These are phyloP conservation scores for Apiotrichum brassicae DNA, from an alignment of 1,284 basidiomycete genomes.

Conservation along the genomic window DNA sequence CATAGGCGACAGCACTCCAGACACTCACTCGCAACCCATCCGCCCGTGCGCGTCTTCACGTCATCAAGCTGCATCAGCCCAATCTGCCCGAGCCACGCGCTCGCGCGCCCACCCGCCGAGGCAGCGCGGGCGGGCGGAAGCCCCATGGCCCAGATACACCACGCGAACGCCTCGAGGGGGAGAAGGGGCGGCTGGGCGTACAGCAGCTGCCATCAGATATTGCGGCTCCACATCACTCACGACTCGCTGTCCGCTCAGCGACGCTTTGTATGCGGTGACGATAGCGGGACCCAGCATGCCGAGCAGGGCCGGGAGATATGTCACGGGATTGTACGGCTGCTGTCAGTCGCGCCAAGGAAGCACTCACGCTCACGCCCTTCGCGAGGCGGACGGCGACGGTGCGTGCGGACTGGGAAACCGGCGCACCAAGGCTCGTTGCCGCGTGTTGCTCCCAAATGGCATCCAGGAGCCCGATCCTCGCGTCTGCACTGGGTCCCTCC, in stretches of 20 bases:
- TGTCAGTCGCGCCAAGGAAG: background rate
- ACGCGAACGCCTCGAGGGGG: slow-evolving; percentile 35
- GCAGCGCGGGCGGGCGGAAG: slow-evolving; percentile 24
- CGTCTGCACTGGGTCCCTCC: background rate
- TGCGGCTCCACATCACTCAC: slow-evolving; percentile 18
- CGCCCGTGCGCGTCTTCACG: slow-evolving; percentile 26
- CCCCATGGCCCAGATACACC: slow-evolving; percentile 37
- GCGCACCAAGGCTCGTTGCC: slow-evolving; percentile 2
- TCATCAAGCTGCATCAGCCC: slow-evolving; percentile 38
- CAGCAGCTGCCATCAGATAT: slow-evolving; percentile 24
- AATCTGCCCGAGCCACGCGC: slow-evolving; percentile 34
- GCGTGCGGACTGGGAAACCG: slow-evolving; percentile 3
- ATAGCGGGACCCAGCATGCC: slow-evolving; percentile 33
- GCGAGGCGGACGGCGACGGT: slow-evolving; percentile 6
- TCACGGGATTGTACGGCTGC: slow-evolving; percentile 29
- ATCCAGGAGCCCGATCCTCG: slow-evolving; percentile 12
- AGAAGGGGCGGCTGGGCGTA: slow-evolving; percentile 38
- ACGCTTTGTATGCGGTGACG: slow-evolving; percentile 36
- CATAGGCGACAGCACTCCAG: accelerated
- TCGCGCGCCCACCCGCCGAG: slow-evolving; percentile 12
- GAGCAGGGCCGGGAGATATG: slow-evolving; percentile 34
- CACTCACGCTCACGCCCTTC: slow-evolving; percentile 7
- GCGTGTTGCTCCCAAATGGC: slow-evolving; percentile 12
- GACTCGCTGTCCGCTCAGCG: slow-evolving; percentile 34
- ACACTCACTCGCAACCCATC: slow-evolving; percentile 41